Base-by-base conservation (phyloP, 1,139 yeast genomes). In the Protomyces pachydermus region DNA sequence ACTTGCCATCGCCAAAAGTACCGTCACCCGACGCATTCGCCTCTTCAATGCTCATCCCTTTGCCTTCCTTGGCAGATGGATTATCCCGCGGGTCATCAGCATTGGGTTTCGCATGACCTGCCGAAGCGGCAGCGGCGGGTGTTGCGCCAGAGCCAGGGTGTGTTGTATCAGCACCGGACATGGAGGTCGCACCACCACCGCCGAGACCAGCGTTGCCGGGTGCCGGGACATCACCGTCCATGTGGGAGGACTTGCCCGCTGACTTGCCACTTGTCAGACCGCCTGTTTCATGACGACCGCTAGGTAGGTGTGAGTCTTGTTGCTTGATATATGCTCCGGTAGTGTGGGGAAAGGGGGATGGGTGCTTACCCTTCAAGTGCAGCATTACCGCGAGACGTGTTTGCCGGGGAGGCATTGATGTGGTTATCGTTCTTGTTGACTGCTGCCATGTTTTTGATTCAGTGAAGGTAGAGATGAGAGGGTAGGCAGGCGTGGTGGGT, bases 21-120 rank as follows among this genome's bases (percentile, higher is more conserved):
- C 62, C 64, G 20, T 54, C 64, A 14, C 58, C 64, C 5, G 64
- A 32, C 8, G 64, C 48, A 18, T 54, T 60, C 14, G 64, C 64
- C 25, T 60, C 57, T 34, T 60, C 64, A 10, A 51, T 37, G 5
- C 54, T 28, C 48, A 18, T 34, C 34, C 38, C 18, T 28, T 12
- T 35, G 53, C 56, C 45, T 52, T 52, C 16, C 48, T 38, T 10
- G 34, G 56, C 54, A 6, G 48, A 5, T 45, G 54, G 23, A 18
- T 45, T 20, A 53, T 60, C 53, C 37, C 54, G 34, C 18, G 64
- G 64, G 42, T 53, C 58, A 10, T 50, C 18, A 6, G 25, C 39
- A 10, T 58, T 42, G 3, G 60, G 64, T 56, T 60, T 60, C 8
- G 53, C 58, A 3, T 58, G 54, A 16, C 64, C 64, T 12, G 54